phyloP scores from a whole-genome alignment of 257 asterid genomes.

The Verbena officinalis region DNA sequence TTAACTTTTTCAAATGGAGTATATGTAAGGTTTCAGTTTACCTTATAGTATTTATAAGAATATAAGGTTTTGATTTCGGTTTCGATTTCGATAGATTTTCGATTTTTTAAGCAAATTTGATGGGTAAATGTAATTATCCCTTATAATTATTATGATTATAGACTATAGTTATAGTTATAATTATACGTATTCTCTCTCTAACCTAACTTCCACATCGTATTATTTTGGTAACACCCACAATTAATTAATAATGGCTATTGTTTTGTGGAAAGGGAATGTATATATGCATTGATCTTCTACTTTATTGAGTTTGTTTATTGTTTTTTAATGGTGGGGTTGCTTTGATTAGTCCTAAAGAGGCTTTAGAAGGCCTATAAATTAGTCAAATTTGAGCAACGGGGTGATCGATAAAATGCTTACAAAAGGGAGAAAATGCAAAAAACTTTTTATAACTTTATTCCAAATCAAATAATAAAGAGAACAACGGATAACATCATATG shows the following conservation, averaged over 20 bases:
- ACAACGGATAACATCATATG: no score
- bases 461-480: no score
- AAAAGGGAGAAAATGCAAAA: not conserved
- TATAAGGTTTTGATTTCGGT: no score
- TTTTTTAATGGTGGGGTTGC: slow-evolving; percentile 31
- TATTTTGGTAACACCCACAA: slow-evolving; percentile 16
- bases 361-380: not conserved
- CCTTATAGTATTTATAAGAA: no score
- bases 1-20: no score
- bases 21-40: no score
- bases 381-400: not conserved
- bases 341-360: slow-evolving; percentile 20
- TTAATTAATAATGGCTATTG: slow-evolving; percentile 13
- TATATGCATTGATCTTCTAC: slow-evolving; percentile 10
- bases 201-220: not conserved
- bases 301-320: slow-evolving; percentile 21
- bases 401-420: not conserved
- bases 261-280: slow-evolving; percentile 11
- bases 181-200: no score
- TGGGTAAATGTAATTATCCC: no score
- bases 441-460: not conserved
- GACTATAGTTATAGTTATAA: no score
- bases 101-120: no score
- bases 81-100: no score
- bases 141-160: no score